These are phyloP conservation scores for Lepidium didymum DNA, from an alignment of 345 rosid species.

Conservation along the genomic window DNA sequence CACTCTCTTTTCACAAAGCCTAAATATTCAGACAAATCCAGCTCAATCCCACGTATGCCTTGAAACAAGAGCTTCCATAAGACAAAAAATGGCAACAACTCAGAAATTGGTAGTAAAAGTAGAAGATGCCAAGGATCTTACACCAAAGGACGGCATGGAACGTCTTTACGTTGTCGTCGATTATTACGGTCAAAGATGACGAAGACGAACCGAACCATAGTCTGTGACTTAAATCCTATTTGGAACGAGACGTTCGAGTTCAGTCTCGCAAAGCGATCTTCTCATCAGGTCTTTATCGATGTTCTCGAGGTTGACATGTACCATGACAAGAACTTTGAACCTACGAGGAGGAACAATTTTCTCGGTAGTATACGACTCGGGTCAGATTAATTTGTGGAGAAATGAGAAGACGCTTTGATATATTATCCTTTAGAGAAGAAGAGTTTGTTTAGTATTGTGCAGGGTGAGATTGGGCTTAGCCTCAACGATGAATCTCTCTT, in stretches of 20 bases:
- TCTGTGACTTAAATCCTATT: constrained; percentile 58
- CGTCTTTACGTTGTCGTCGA: constrained; percentile 76
- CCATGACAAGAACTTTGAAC: constrained; percentile 71
- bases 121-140: constrained; percentile 58
- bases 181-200: constrained; percentile 65
- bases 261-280: constrained; percentile 41
- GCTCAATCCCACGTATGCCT: neutral
- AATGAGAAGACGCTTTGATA: constrained; percentile 81
- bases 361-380: constrained; percentile 63
- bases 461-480: constrained; percentile 73
- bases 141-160: constrained; percentile 77
- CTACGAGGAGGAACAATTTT: constrained; percentile 51
- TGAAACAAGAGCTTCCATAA: constrained; percentile 16
- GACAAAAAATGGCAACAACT: constrained; percentile 30
- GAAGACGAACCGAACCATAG: constrained; percentile 36
- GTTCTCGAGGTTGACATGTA: constrained; percentile 63
- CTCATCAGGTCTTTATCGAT: constrained; percentile 49
- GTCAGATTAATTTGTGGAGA: constrained; percentile 58
- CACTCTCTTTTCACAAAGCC: constrained; percentile 1
- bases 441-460: constrained; percentile 45
- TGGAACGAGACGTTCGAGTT: constrained; percentile 79
- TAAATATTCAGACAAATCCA: neutral
- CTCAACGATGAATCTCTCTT: constrained; percentile 33
- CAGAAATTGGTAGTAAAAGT: constrained; percentile 73
- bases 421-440: constrained; percentile 65